Evolutionary conservation across 768 basidiomycete genomes (phyloP), one percentile per base, ranked within the genome.

Genomic region (Tricholomella constricta): DNA sequence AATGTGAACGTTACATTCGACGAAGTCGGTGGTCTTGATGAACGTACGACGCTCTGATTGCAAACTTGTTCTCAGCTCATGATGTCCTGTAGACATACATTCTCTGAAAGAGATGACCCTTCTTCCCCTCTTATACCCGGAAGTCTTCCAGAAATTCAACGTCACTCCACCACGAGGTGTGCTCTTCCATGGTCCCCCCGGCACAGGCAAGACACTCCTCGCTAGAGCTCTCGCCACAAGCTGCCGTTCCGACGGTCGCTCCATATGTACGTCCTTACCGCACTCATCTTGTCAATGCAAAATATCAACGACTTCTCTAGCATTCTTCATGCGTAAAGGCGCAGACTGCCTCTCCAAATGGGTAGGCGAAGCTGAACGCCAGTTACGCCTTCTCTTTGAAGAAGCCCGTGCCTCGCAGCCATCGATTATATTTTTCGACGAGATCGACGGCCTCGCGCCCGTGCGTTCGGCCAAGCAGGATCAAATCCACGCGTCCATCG

Each of bases 291-390:
- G 14, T 15, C 15, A 29, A 11, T 32, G 9, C 14, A n/a, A n/a
- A n/a, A 1, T 35, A n/a, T 22, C 41, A 38, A 48, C 17, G 17
- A 25, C 48, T 26, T 45, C 53, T 17, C 14, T 59, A 95, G 94
- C 97, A 2, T 99, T 99, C 77, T 99, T 96, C 79, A 98, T 99
- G 97, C 88, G 97, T 44, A 99, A 99, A 73, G 97, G 97, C 17
- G 97, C 97, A 29, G 97, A 99, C 70, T 92, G 91, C 60, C 78
- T 98, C 25, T 95, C 94, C 6, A 99, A 99, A 74, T 99, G 96
- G 96, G 97, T 99, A 11, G 97, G 97, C 47, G 97, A 99, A 72
- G 96, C 97, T 5, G 97, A 98, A 66, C 85, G 97, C 2, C 96
- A 98, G 67, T 79, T 99, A 2, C 85, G 97, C 1, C 79, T 98